Evolutionary conservation across 208 protist species (phyloP), one percentile per base, ranked within the genome.

Genomic region (Kentomonas sorsogonicus): DNA sequence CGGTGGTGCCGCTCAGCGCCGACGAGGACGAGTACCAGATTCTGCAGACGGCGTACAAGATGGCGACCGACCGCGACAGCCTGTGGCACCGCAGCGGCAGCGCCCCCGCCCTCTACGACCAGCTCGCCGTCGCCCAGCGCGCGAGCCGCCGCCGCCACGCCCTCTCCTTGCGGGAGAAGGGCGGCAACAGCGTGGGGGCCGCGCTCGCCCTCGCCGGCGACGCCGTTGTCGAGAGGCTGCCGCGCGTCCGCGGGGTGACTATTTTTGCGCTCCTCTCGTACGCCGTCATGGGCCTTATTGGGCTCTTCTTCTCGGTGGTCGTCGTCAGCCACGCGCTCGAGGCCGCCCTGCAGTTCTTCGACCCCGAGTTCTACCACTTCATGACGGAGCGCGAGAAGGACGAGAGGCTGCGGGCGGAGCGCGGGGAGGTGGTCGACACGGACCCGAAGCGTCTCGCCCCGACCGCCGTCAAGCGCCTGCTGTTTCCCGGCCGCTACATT

Each of bases 381-480:
- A 82, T 92, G 78, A 39, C 75, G 1, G 51, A 74, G 51, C 85
- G 89, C 63, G 81, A 92, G 44, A 57, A 75, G 47, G 73, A 92
- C 44, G 85, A 92, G 59, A 41, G 68, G 52, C 68, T 69, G 0
- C 60, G 66, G 54, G 70, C 56, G 1, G 53, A 69, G 36, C 70
- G 67, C 0, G 85, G 85, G 18, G 65, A 83, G 54, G 20, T 53
- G 13, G 79, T 92, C 3, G 74, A 89, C 63, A 85, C 55, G 18
- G 76, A 92, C 41, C 85, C 85, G 38, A 92, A 89, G 66, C 72
- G 85, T 2, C 69, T 92, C 5, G 85, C 85, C 1, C 85, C 85
- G 6, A 83, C 70, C 1, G 74, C 76, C 4, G 66, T 92, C 30
- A 71, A 72, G 1, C 74, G 75, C 18, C 63, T 92, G 22, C 66